These are phyloP conservation scores for Clarkia xantiana DNA, from an alignment of 345 rosid species.

Conservation along the genomic window DNA sequence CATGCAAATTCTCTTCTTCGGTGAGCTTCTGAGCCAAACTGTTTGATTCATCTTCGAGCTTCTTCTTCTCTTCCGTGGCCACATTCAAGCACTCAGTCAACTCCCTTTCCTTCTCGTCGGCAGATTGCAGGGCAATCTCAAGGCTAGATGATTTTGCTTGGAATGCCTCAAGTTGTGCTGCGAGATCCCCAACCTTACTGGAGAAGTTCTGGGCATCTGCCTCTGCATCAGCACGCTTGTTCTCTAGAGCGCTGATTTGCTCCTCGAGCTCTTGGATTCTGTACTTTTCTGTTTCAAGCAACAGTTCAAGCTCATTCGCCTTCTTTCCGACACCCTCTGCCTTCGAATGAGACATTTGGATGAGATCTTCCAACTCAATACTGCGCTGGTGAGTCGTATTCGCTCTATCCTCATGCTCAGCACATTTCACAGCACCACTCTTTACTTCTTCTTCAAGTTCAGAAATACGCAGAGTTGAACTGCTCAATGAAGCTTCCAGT, in stretches of 20 bases:
- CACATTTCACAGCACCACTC: constrained; percentile 33
- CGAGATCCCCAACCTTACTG: constrained; percentile 43
- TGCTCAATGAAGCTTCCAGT: constrained; percentile 45
- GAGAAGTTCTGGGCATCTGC: constrained; percentile 38
- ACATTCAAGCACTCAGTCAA: constrained; percentile 39
- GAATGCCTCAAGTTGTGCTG: constrained; percentile 57
- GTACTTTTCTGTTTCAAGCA: constrained; percentile 79
- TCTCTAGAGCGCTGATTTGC: constrained; percentile 50
- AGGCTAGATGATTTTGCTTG: constrained; percentile 57
- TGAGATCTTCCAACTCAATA: constrained; percentile 51
- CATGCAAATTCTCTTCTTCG: constrained; percentile 60
- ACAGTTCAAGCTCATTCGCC: constrained; percentile 64
- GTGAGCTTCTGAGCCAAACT: constrained; percentile 37
- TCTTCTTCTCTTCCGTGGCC: constrained; percentile 52
- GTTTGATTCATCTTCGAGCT: constrained; percentile 40
- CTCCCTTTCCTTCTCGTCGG: constrained; percentile 48
- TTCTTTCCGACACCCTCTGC: constrained; percentile 58
- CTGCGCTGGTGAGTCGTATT: constrained; percentile 47
- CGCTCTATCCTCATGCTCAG: constrained; percentile 60
- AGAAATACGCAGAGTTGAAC: constrained; percentile 25
- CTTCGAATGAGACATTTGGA: constrained; percentile 53
- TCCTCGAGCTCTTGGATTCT: constrained; percentile 92
- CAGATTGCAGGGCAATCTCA: constrained; percentile 51
- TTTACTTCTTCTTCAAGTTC: constrained; percentile 55
- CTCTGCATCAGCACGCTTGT: constrained; percentile 52